Percentiles rank a stretch among this genome's conserved stretches.
These are phyloP conservation scores for Triglochin maritima DNA, from an alignment of 106 monocot species.

Conservation along the genomic window DNA sequence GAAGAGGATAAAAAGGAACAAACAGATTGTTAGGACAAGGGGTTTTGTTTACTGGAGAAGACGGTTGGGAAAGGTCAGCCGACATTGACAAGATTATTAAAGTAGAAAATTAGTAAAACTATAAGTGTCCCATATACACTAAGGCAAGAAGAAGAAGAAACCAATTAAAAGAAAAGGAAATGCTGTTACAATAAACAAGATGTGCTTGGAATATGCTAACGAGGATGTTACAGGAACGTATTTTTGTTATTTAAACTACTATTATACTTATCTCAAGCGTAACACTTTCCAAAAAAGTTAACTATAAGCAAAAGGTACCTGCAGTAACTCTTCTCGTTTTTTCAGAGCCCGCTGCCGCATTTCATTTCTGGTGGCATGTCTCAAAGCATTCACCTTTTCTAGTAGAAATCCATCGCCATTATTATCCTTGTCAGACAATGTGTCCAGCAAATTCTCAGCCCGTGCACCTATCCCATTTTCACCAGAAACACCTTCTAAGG, in stretches of 20 bases:
- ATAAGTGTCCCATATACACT: no score
- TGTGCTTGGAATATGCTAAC: not conserved
- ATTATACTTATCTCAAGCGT: not conserved
- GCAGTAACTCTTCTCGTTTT: constrained; percentile 62
- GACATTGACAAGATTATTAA: no score
- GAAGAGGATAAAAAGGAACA: no score
- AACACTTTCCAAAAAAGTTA: not conserved
- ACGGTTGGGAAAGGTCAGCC: no score
- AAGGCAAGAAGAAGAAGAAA: no score
- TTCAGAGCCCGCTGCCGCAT: constrained; percentile 78
- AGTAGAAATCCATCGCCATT: constrained; percentile 83
- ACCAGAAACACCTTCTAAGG: constrained; percentile 79
- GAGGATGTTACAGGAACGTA: not conserved
- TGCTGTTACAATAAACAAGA: not conserved
- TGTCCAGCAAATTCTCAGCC: constrained; percentile 94
- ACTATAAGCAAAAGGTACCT: constrained; percentile 35
- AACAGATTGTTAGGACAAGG: no score
- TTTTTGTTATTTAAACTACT: not conserved
- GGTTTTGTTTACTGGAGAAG: no score
- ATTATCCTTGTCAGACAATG: constrained; percentile 75
- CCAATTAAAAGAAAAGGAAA: no score
- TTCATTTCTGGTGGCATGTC: constrained; percentile 89
- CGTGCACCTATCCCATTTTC: constrained; percentile 90
- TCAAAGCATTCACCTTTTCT: constrained; percentile 54
- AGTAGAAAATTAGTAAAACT: no score